A percentile compares a stretch with the other conserved stretches of the same genome.
Conservation (phyloP, 2,329 filamentous ascomycete genomes). For the Bimuria novae-zelandiae region DNA sequence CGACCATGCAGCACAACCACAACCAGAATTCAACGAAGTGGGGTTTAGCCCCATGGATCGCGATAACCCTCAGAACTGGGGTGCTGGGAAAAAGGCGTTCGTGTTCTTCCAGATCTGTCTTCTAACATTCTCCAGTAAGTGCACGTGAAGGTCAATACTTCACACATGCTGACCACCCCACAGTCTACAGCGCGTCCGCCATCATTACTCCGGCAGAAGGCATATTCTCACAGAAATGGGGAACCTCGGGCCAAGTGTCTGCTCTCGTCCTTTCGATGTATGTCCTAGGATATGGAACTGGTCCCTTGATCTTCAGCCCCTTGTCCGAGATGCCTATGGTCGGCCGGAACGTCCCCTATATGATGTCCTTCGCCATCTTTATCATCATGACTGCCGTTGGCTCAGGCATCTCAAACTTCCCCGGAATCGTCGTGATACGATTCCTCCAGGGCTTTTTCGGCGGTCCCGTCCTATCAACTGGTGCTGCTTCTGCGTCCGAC, state of each 20-base stretch:
- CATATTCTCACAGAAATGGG: constrained; percentile 12
- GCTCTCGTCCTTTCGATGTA: constrained; percentile 79
- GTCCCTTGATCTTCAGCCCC: constrained; percentile 57
- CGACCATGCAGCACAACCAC: neutral
- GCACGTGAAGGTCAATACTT: too few relatives aligned
- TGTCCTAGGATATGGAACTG: constrained; percentile 69
- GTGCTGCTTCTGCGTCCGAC: constrained; percentile 27
- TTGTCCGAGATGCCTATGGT: constrained; percentile 61
- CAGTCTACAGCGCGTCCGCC: constrained; percentile 53
- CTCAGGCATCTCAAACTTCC: constrained; percentile 62
- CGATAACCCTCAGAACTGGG: constrained; percentile 39
- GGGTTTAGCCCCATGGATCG: constrained; percentile 11
- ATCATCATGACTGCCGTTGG: constrained; percentile 67
- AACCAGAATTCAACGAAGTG: neutral
- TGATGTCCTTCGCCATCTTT: constrained; percentile 67
- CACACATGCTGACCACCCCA: constrained; percentile 56
- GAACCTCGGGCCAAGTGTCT: constrained; percentile 60
- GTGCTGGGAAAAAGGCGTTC: constrained; percentile 26
- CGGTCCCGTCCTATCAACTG: constrained; percentile 26
- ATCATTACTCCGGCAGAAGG: constrained; percentile 49
- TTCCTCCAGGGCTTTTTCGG: constrained; percentile 35
- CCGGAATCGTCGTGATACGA: constrained; percentile 60
- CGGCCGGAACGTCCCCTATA: constrained; percentile 69
- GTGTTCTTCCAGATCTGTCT: constrained; percentile 18
- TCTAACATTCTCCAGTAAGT: constrained; percentile 4